These are phyloP conservation scores for Plectosphaerella cucumerina DNA, from an alignment of 2,329 filamentous ascomycete species.

Conservation along the genomic window DNA sequence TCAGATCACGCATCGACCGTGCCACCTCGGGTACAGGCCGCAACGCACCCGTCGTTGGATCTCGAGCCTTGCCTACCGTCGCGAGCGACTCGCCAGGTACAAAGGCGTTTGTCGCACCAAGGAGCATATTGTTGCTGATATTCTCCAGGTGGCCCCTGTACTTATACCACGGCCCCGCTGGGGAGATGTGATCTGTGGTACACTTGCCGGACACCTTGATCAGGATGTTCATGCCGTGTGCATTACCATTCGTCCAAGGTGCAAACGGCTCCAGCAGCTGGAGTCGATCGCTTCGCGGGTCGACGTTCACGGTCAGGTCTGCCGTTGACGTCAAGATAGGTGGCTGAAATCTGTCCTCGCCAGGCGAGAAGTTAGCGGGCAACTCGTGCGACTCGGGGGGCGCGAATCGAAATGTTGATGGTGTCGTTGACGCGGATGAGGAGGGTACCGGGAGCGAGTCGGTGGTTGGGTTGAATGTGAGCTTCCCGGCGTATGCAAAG, in stretches of 20 bases:
- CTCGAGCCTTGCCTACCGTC: slow-evolving; percentile 20
- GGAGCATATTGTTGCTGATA: slow-evolving; percentile 30
- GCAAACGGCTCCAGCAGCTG: slow-evolving; percentile 21
- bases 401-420: slow-evolving; percentile 18
- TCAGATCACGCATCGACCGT: slow-evolving; percentile 14
- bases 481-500: slow-evolving; percentile 31
- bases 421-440: background rate
- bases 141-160: slow-evolving; percentile 33
- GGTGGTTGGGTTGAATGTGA: slow-evolving; percentile 25
- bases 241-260: slow-evolving; percentile 19
- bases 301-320: slow-evolving; percentile 18
- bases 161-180: slow-evolving; percentile 31
- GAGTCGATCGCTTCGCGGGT: slow-evolving; percentile 22
- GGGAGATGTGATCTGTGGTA: slow-evolving; percentile 34
- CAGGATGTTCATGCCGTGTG: slow-evolving; percentile 19
- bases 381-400: slow-evolving; percentile 20
- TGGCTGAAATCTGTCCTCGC: slow-evolving; percentile 20
- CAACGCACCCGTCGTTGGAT: slow-evolving; percentile 13
- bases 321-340: slow-evolving; percentile 14
- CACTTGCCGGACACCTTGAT: slow-evolving; percentile 31
- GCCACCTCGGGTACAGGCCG: slow-evolving; percentile 22
- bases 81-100: slow-evolving; percentile 15
- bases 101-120: slow-evolving; percentile 26
- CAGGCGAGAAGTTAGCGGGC: slow-evolving; percentile 17
- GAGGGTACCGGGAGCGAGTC: slow-evolving; percentile 15